Conservation (phyloP, 768 basidiomycete genomes). For the Amanita pseudoporphyria region DNA sequence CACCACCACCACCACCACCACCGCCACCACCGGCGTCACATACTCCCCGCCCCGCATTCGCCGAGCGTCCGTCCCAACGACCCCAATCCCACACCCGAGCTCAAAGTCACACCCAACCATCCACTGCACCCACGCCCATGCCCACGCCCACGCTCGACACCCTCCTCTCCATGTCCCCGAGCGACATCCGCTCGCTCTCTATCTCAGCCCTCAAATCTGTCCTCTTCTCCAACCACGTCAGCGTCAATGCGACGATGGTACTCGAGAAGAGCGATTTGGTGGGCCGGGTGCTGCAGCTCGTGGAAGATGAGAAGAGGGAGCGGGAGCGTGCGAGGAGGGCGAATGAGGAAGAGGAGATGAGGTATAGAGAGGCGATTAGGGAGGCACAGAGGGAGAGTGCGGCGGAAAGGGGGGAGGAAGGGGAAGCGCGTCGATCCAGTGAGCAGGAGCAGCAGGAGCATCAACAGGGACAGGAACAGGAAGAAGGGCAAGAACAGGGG, state of each 20-base stretch:
- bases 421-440: neutral
- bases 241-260: constrained; percentile 45
- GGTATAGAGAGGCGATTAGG: constrained; percentile 27
- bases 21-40: neutral
- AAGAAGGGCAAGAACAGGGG: neutral
- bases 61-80: too few species aligned
- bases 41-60: neutral
- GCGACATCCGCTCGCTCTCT: constrained; percentile 49
- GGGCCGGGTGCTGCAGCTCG: constrained; percentile 48
- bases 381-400: constrained; percentile 20
- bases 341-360: constrained; percentile 37
- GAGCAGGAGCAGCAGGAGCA: neutral
- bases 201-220: constrained; percentile 71
- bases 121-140: constrained; percentile 13
- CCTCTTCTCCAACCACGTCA: constrained; percentile 75
- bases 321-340: constrained; percentile 36
- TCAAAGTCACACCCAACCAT: constrained; percentile 12
- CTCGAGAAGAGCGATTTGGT: constrained; percentile 89
- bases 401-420: neutral
- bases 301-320: constrained; percentile 55
- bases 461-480: neutral
- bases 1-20: neutral
- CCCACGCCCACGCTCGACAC: constrained; percentile 53
- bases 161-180: constrained; percentile 52
- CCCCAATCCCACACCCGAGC: too few species aligned